These are phyloP conservation scores for Knufia petricola DNA, from an alignment of 2,329 filamentous ascomycete species.

Conservation along the genomic window DNA sequence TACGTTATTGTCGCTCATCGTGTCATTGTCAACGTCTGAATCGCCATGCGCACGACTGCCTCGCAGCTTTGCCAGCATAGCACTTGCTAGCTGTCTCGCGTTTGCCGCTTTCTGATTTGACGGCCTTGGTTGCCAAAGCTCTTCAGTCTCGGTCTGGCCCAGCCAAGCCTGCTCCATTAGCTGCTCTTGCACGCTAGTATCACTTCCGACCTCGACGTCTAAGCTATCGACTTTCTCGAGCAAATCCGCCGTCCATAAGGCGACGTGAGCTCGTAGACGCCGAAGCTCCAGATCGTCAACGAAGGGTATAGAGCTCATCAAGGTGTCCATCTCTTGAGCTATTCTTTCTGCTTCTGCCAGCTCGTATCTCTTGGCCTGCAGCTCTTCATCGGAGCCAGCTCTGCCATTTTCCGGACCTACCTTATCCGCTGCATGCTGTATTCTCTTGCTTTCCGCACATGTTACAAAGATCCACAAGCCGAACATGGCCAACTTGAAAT, in stretches of 20 bases:
- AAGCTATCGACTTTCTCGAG: conserved; percentile 7
- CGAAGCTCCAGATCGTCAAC: conserved; percentile 58
- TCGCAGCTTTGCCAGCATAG: background rate
- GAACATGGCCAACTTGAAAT: conserved; percentile 76
- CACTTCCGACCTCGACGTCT: background rate
- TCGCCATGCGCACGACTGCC: background rate
- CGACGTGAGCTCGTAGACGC: conserved; percentile 62
- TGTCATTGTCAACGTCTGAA: background rate
- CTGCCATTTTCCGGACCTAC: conserved; percentile 25
- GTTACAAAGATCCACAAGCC: conserved; percentile 70
- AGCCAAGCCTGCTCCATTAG: conserved; percentile 5
- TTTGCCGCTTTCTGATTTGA: background rate
- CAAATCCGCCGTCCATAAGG: conserved; percentile 66
- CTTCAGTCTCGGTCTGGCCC: background rate
- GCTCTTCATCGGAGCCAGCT: background rate
- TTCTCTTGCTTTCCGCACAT: conserved; percentile 49
- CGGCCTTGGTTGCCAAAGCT: background rate
- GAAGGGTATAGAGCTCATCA: conserved; percentile 62
- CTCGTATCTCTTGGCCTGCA: conserved; percentile 29
- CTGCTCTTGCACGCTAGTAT: background rate
- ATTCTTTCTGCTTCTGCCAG: conserved; percentile 53
- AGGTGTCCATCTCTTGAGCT: conserved; percentile 57
- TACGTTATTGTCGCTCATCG: background rate
- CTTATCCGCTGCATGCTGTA: conserved; percentile 29
- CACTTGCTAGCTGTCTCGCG: background rate